Base-by-base conservation (phyloP, 106 monocot genomes). In the Platanthera guangdongensis region DNA sequence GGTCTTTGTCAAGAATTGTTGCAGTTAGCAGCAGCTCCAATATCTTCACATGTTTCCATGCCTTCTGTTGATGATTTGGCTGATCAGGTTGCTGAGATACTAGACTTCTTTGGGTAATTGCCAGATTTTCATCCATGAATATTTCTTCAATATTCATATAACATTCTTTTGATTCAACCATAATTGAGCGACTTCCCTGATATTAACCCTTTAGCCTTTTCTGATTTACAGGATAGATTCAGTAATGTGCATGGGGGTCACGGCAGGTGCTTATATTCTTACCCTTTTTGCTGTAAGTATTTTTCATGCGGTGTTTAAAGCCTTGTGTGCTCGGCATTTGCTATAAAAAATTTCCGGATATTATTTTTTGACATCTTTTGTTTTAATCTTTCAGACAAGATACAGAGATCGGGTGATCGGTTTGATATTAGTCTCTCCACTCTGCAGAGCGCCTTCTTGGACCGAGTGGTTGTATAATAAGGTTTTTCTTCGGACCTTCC, bases 1-100 rank as follows among this genome's bases (percentile, higher is more conserved):
- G 46, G 51, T 78, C 79, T 87, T 78, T 75, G 78, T 62, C 82
- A 93, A 93, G 87, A 80, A 77, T 77, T 82, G 74, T 74, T 99
- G 80, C 99, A 99, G 99, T 92, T 92, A 67, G 97, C 89, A 79
- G 94, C 97, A 75, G 91, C 91, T 85, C 88, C 97, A 13, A 90
- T 99, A 83, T 86, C 84, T 74, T 77, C 78, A 45, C 79, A 92
- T 85, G 63, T 77, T 59, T 86, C 94, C 10, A 74, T 92, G 21
- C 89, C 80, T 54, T 86, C 89, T 64, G 91, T 90, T 72, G 91
- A 99, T 79, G 94, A 99, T 52, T 78, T 99, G 46, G 94, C 91
- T 39, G 89, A 99, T 82, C 94, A 94, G 73, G 72, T 99, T 68
- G 89, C 86, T 10, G 97, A 97, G 74, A 89, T 97, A 74, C 89